Evolutionary conservation across 2,329 filamentous ascomycete species (phyloP), one percentile per base, ranked within the genome.

Genomic region (Hymenoscyphus fructigenus): DNA sequence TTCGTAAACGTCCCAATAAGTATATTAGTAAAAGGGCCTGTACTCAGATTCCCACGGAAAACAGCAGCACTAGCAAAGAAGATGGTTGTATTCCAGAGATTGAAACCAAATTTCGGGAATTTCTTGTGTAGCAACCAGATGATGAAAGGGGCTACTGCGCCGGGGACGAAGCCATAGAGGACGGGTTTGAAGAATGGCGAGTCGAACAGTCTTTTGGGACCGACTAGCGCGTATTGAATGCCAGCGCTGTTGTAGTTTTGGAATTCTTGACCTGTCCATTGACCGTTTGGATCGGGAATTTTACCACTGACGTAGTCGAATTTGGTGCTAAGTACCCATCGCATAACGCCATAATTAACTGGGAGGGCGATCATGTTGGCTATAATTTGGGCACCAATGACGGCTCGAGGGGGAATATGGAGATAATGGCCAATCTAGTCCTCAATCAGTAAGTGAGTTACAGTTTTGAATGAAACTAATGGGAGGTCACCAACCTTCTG

Each of bases 61-160:
- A 77, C 78, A 0, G 83, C 76, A 64, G 85, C 75, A 4, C 80
- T 80, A 1, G 81, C 82, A 73, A 85, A 87, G 77, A 88, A 88
- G 61, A 88, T 88, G 4, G 84, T 88, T n/a, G 83, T 81, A 70
- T 88, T 88, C 81, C 81, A 85, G 26, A 88, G 79, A 34, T 84
- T 81, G 69, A 85, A 72, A 57, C 73, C 84, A 17, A 80, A 78
- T 1, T 76, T 77, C 0, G 85, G 85, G 70, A 87, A 86, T 15
- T 76, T 70, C 6, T 79, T 78, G 70, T 88, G 83, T 7, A 87
- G 77, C 0, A 77, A 66, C 69, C 80, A 88, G 28, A 88, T 74
- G 5, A 83, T 28, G 2, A 80, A 59, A 0, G 84, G 83, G 0
- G 77, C 75, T 14, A 75, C 62, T 1, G 80, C 82, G 5, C 84